phyloP scores from a whole-genome alignment of 352 stramenopile species.

The Phytopythium sindhum region DNA sequence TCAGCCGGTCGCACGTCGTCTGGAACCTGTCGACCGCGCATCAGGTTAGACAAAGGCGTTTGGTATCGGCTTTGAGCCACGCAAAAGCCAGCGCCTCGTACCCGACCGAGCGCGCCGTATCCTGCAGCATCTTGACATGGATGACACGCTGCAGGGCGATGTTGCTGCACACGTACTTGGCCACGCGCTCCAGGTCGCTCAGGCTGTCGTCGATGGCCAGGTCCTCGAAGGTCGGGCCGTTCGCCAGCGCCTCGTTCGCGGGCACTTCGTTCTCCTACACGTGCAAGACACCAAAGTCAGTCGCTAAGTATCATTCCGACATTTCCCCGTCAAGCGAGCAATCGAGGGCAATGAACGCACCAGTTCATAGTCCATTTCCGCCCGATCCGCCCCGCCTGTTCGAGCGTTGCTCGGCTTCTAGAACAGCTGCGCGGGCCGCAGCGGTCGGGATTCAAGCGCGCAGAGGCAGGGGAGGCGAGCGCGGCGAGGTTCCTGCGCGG shows the following conservation, averaged over 20 bases:
- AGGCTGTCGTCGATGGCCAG: constrained; percentile 98
- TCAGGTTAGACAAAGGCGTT: constrained; percentile 13
- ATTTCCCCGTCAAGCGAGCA: not conserved
- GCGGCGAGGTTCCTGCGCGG: not conserved
- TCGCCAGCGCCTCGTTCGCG: constrained; percentile 30
- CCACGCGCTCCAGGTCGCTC: constrained; percentile 92
- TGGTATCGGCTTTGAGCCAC: constrained; percentile 11
- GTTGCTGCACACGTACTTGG: constrained; percentile 93
- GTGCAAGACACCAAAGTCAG: not conserved
- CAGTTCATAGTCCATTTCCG: constrained; percentile 1
- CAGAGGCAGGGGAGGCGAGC: not conserved
- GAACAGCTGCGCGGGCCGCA: not conserved
- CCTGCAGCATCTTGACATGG: constrained; percentile 95
- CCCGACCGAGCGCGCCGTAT: constrained; percentile 80
- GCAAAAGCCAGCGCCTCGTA: constrained; percentile 11
- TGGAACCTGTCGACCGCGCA: constrained; percentile 73
- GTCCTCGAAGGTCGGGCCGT: constrained; percentile 95
- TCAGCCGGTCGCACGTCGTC: constrained; percentile 75
- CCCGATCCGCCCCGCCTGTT: not conserved
- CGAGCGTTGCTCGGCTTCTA: not conserved
- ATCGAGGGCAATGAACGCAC: not conserved
- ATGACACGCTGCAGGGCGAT: constrained; percentile 97
- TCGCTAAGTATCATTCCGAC: not conserved
- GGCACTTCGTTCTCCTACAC: constrained; percentile 25
- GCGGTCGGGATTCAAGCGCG: not conserved